Evolutionary conservation across 495 filamentous ascomycete species (phyloP).

Genomic region (Lophium mytilinum): DNA sequence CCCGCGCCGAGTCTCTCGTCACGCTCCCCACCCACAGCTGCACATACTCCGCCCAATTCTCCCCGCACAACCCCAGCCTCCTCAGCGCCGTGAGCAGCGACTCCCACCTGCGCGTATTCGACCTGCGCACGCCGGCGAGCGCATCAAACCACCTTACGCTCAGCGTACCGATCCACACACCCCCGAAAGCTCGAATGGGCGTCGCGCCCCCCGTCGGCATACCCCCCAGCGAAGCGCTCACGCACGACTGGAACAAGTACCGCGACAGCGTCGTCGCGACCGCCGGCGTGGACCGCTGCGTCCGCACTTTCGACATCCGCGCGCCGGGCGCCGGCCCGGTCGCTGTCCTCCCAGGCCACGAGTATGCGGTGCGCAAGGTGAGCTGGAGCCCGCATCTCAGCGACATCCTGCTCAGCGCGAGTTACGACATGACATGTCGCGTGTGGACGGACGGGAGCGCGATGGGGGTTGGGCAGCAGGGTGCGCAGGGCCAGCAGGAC

Average conservation of each 20-base stretch:
- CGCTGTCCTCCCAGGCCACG: slow-evolving; percentile 67
- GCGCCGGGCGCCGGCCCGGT: slow-evolving; percentile 61
- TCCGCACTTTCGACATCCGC: slow-evolving; percentile 85
- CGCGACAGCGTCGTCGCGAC: slow-evolving; percentile 71
- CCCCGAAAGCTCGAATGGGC: slow-evolving; percentile 36
- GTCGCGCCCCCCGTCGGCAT: slow-evolving; percentile 37
- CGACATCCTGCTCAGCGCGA: slow-evolving; percentile 76
- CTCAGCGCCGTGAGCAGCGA: slow-evolving; percentile 79
- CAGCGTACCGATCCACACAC: slow-evolving; percentile 68
- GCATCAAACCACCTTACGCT: slow-evolving; percentile 75
- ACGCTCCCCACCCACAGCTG: slow-evolving; percentile 86
- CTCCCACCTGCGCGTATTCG: slow-evolving; percentile 79
- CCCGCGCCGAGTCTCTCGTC: slow-evolving; percentile 56
- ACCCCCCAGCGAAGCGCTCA: slow-evolving; percentile 70
- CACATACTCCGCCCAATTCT: slow-evolving; percentile 80
- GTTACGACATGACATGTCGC: slow-evolving; percentile 96
- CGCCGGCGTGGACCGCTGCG: slow-evolving; percentile 77
- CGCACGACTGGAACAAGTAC: slow-evolving; percentile 99
- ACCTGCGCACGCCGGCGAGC: slow-evolving; percentile 72
- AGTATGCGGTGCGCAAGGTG: slow-evolving; percentile 78
- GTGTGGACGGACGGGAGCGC: slow-evolving; percentile 77
- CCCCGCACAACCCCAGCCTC: slow-evolving; percentile 67
- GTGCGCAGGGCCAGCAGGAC: slow-evolving; percentile 25
- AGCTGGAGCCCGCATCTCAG: slow-evolving; percentile 87
- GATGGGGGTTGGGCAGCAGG: slow-evolving; percentile 39